A percentile compares a stretch with the other conserved stretches of the same genome.
These are phyloP conservation scores for Pholiota microspora DNA, from an alignment of 768 basidiomycete genomes.

Conservation along the genomic window DNA sequence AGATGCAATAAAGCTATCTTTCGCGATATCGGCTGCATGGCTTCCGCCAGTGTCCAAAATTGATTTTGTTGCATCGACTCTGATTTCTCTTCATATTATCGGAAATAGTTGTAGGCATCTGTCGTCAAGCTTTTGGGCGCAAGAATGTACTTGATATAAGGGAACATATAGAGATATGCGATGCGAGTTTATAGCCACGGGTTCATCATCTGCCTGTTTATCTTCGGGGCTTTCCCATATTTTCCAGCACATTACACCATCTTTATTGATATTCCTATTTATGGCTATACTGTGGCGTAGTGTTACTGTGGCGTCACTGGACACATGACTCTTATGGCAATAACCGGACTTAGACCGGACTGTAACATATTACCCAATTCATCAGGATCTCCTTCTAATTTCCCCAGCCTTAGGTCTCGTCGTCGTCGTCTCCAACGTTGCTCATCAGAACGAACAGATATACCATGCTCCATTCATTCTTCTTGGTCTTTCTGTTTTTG, in stretches of 20 bases:
- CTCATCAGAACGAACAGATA: neutral
- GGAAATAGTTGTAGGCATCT: too few relatives aligned
- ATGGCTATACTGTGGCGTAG: neutral
- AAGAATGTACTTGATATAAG: neutral
- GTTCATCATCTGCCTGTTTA: neutral
- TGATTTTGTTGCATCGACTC: too few relatives aligned
- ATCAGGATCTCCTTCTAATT: neutral
- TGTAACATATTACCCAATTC: neutral
- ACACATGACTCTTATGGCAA: neutral
- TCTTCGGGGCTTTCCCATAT: neutral
- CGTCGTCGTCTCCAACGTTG: neutral
- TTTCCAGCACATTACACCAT: neutral
- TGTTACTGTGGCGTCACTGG: neutral
- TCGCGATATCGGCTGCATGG: too few relatives aligned
- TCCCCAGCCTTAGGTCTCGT: neutral
- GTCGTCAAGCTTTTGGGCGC: neutral
- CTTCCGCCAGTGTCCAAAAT: too few relatives aligned
- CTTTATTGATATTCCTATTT: neutral
- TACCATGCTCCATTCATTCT: conserved; percentile 21
- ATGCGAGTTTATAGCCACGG: too few relatives aligned
- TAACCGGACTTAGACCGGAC: neutral
- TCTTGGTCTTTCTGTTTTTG: conserved; percentile 20
- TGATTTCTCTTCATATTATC: too few relatives aligned
- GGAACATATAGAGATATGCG: too few relatives aligned
- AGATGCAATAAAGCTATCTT: too few relatives aligned